phyloP scores from a whole-genome alignment of 2,329 filamentous ascomycete species.

The Colletotrichum tamarilloi region DNA sequence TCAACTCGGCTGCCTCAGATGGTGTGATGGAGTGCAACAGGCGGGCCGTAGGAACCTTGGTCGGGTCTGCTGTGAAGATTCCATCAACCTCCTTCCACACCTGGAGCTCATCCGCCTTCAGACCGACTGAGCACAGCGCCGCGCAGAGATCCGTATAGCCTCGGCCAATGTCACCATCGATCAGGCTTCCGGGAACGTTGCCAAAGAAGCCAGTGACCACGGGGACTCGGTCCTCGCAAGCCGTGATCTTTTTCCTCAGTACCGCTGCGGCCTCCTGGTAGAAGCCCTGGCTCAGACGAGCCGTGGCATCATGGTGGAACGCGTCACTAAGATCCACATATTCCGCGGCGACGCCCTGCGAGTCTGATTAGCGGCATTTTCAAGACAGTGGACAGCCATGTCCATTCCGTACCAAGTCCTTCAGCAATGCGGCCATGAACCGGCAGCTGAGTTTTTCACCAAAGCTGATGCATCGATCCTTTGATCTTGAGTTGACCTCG shows the following conservation, averaged over 20 bases:
- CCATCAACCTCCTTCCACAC: slow-evolving; percentile 99
- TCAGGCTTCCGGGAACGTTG: slow-evolving; percentile 87
- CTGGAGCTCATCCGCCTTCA: slow-evolving; percentile 89
- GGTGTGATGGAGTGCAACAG: slow-evolving; percentile 91
- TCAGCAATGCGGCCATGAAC: slow-evolving; percentile 87
- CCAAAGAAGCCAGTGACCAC: slow-evolving; percentile 96
- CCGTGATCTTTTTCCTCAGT: slow-evolving; percentile 72
- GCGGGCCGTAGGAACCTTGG: slow-evolving; percentile 92
- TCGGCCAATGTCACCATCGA: slow-evolving; percentile 89
- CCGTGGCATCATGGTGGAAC: slow-evolving; percentile 73
- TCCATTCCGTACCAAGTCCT: slow-evolving; percentile 69
- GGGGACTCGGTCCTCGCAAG: slow-evolving; percentile 76
- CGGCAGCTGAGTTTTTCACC: slow-evolving; percentile 96
- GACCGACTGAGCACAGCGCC: slow-evolving; percentile 87
- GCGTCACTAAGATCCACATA: slow-evolving; percentile 91
- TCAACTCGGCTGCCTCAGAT: slow-evolving; percentile 94
- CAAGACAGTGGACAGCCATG: not conserved
- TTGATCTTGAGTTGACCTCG: slow-evolving; percentile 81
- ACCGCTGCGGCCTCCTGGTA: slow-evolving; percentile 73
- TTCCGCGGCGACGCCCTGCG: slow-evolving; percentile 80
- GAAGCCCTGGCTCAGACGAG: slow-evolving; percentile 73
- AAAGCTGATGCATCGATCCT: slow-evolving; percentile 91
- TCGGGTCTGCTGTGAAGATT: slow-evolving; percentile 86
- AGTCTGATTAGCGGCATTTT: slow-evolving; percentile 40
- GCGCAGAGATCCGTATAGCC: slow-evolving; percentile 98